Conservation (phyloP, 495 filamentous ascomycete species). For the Aspergillus wentii region DNA sequence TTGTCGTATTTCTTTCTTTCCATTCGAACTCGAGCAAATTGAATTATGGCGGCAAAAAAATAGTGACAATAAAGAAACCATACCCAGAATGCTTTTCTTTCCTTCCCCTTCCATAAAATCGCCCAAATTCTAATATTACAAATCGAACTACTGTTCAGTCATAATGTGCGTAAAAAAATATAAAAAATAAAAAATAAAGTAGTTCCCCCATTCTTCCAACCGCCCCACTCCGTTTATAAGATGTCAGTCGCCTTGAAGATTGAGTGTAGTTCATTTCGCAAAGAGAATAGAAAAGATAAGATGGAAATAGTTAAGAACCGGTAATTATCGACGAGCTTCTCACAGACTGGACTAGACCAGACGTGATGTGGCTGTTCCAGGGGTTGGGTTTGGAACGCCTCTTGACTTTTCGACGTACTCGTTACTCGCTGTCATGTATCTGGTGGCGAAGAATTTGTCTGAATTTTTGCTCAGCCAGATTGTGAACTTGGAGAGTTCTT, state of each 20-base stretch:
- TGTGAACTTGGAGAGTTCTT: conserved; percentile 78
- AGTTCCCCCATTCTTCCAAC: no score
- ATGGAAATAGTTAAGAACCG: conserved; percentile 1
- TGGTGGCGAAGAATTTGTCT: conserved; percentile 66
- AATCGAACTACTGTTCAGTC: conserved; percentile 4
- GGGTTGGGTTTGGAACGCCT: conserved; percentile 25
- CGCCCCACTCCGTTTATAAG: no score
- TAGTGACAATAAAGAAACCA: no score
- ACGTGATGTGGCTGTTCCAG: conserved; percentile 24
- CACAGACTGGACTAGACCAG: conserved; percentile 12
- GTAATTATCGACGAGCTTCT: background rate
- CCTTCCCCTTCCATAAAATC: no score
- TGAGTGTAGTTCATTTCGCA: no score
- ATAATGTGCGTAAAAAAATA: conserved; percentile 4
- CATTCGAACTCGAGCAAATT: no score
- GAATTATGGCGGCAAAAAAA: no score
- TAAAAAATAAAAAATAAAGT: conserved; percentile 4
- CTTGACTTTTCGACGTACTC: conserved; percentile 56
- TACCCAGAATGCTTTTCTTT: no score
- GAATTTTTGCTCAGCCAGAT: conserved; percentile 74
- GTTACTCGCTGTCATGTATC: conserved; percentile 64
- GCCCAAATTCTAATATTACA: conserved; percentile 15
- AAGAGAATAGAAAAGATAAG: conserved; percentile 2
- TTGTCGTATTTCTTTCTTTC: no score
- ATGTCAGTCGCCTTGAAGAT: no score